Evolutionary conservation across 1,284 basidiomycete genomes (phyloP), one percentile per base, ranked within the genome.

Genomic region (Fereydounia khargensis): DNA sequence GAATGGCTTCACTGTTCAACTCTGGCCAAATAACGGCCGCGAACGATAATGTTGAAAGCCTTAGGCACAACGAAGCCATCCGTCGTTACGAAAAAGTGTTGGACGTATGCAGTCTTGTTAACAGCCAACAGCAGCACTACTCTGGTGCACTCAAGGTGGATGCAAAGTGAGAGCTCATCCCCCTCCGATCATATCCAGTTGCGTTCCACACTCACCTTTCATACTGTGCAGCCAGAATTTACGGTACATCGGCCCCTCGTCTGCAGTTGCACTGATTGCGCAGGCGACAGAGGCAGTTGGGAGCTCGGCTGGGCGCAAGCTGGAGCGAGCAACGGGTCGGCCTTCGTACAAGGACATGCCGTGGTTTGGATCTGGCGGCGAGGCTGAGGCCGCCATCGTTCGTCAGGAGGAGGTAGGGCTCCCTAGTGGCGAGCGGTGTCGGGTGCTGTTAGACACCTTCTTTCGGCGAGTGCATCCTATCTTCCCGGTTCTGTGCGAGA

Each of bases 371-470:
- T n/a, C n/a, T n/a, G n/a, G n/a, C n/a, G n/a, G n/a, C n/a, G n/a
- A n/a, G n/a, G n/a, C n/a, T n/a, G n/a, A n/a, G n/a, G n/a, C n/a
- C n/a, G n/a, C n/a, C n/a, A n/a, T n/a, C n/a, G n/a, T n/a, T n/a
- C n/a, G n/a, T n/a, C n/a, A n/a, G n/a, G n/a, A n/a, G n/a, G n/a
- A n/a, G n/a, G n/a, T n/a, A n/a, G n/a, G n/a, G n/a, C n/a, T n/a
- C n/a, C n/a, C n/a, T n/a, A n/a, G n/a, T n/a, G n/a, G n/a, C n/a
- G n/a, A n/a, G n/a, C n/a, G n/a, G n/a, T n/a, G n/a, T n/a, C n/a
- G n/a, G n/a, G n/a, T n/a, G 21, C 42, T 50, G n/a, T 13, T 50
- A 19, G 28, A 35, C 13, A 25, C 32, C 31, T 52, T 46, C 44
- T 52, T 47, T 17, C 22, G 33, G 19, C 28, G 30, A 17, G 30